Conservation (phyloP, 306 rosid species). For the Crataegus laevigata region DNA sequence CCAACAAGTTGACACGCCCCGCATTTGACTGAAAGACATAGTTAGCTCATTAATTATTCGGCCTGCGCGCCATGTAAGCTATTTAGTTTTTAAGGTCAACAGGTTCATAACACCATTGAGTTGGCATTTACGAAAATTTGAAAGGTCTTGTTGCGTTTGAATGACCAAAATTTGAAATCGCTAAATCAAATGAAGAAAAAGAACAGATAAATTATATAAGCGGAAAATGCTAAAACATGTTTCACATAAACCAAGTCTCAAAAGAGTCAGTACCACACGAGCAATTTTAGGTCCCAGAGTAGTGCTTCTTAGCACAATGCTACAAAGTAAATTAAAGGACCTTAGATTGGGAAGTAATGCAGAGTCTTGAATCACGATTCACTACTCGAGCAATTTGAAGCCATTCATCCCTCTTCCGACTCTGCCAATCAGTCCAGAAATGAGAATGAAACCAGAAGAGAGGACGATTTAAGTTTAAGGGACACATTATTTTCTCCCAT, state of each 20-base stretch:
- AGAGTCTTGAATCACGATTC: not conserved
- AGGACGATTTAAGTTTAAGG: not conserved
- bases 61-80: accelerated
- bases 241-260: not conserved
- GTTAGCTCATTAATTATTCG: no score
- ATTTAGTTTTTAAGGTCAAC: no score
- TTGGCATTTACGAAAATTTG: not conserved
- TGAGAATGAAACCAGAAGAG: not conserved
- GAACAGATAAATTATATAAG: not conserved
- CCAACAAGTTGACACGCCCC: no score
- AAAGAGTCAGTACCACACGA: not conserved
- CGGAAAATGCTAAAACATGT: not conserved
- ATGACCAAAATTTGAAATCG: not conserved
- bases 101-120: not conserved
- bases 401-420: constrained; percentile 11
- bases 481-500: not conserved
- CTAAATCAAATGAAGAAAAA: not conserved
- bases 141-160: not conserved
- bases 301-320: not conserved
- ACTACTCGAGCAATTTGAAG: not conserved
- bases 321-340: not conserved
- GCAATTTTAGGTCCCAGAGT: not conserved
- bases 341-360: not conserved
- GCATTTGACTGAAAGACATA: no score
- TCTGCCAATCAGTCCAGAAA: constrained; percentile 1